These are phyloP conservation scores for Evernia prunastri DNA, from an alignment of 495 filamentous ascomycete species.

Conservation along the genomic window DNA sequence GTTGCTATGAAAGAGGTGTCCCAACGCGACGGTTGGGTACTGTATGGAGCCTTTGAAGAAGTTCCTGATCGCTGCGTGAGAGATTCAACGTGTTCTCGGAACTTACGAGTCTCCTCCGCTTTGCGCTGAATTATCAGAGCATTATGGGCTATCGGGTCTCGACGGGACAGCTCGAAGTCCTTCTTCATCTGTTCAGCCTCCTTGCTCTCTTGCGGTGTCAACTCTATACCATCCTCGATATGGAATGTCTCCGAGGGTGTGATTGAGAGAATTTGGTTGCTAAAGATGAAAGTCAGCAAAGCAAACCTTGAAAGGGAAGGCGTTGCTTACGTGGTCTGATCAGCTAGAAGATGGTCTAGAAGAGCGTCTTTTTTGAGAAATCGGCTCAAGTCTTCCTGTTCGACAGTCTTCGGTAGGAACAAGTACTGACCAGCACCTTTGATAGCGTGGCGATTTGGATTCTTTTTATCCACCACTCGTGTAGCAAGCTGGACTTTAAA, in stretches of 20 bases:
- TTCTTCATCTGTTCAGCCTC: slow-evolving; percentile 40
- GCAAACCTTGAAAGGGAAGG: not conserved
- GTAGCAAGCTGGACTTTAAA: slow-evolving; percentile 77
- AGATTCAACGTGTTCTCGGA: not conserved
- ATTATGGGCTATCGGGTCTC: slow-evolving; percentile 37
- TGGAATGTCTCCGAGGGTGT: slow-evolving; percentile 53
- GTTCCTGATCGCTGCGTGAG: not conserved
- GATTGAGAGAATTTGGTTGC: slow-evolving; percentile 44
- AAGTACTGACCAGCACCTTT: slow-evolving; percentile 49
- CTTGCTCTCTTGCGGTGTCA: slow-evolving; percentile 50
- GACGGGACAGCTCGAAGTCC: slow-evolving; percentile 42
- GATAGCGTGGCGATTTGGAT: slow-evolving; percentile 51
- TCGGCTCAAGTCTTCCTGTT: slow-evolving; percentile 45
- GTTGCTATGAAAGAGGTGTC: not conserved
- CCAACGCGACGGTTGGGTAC: not conserved
- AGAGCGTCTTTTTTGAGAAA: slow-evolving; percentile 56
- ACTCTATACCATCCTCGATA: slow-evolving; percentile 45
- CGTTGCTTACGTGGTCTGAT: slow-evolving; percentile 21
- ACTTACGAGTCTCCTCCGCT: not conserved
- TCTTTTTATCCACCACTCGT: slow-evolving; percentile 79
- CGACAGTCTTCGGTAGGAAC: slow-evolving; percentile 46
- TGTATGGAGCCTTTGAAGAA: not conserved
- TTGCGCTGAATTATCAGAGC: slow-evolving; percentile 15
- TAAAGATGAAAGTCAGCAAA: slow-evolving; percentile 13
- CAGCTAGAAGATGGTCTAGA: slow-evolving; percentile 58